Conservation (phyloP, 2,329 filamentous ascomycete species). For the Diaporthe sp. region DNA sequence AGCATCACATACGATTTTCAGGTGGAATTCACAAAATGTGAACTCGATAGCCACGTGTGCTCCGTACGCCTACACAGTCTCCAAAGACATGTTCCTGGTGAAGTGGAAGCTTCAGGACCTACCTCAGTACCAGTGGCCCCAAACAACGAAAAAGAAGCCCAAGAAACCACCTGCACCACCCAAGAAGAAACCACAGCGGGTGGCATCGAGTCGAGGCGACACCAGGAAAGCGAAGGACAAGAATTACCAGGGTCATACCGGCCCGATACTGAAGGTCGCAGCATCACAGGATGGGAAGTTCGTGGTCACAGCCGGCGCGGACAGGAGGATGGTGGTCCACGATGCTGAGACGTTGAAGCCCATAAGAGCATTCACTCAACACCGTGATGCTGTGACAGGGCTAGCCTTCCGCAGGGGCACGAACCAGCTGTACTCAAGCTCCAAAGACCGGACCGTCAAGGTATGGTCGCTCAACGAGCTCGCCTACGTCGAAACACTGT, state of each 20-base stretch:
- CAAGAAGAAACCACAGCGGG: constrained; percentile 71
- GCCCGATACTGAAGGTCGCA: constrained; percentile 84
- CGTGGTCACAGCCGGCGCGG: constrained; percentile 89
- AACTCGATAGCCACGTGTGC: constrained; percentile 84
- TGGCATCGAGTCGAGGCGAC: constrained; percentile 74
- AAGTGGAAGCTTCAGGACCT: constrained; percentile 89
- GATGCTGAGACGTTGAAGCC: constrained; percentile 83
- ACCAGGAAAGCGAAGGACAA: constrained; percentile 71
- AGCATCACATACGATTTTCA: constrained; percentile 79
- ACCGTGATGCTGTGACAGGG: constrained; percentile 87
- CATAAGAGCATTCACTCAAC: constrained; percentile 88
- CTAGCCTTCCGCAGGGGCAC: constrained; percentile 88
- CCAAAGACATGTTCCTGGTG: constrained; percentile 85
- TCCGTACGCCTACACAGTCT: constrained; percentile 88
- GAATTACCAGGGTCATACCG: constrained; percentile 82
- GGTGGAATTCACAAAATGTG: constrained; percentile 81
- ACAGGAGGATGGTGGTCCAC: constrained; percentile 89
- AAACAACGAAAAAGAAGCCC: constrained; percentile 69
- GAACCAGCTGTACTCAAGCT: constrained; percentile 93
- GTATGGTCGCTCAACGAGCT: constrained; percentile 94
- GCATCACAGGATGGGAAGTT: constrained; percentile 91
- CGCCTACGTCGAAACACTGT: constrained; percentile 94
- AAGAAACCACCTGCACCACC: constrained; percentile 71
- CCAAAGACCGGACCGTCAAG: constrained; percentile 93
- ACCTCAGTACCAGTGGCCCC: constrained; percentile 69